Percentiles rank a stretch among this genome's conserved stretches.
Conservation (phyloP, 2,329 filamentous ascomycete genomes). For the Chaetomiaceae sp. region DNA sequence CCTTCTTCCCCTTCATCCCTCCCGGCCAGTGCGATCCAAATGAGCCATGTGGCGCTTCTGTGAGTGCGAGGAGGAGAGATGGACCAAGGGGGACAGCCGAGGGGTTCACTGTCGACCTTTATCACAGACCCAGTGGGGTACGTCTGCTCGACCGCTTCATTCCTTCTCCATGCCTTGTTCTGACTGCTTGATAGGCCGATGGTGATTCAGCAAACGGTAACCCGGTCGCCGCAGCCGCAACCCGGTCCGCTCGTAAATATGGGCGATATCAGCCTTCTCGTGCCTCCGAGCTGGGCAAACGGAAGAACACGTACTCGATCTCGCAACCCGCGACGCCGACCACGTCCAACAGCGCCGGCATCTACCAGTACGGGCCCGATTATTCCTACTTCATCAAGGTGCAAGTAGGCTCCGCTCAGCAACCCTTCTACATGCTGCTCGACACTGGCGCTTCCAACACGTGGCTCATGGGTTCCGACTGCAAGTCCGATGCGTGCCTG, state of each 20-base stretch:
- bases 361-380: conserved; percentile 62
- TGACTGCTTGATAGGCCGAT: conserved; percentile 30
- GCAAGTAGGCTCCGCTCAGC: conserved; percentile 50
- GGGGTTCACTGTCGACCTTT: conserved; percentile 39
- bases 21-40: conserved; percentile 18
- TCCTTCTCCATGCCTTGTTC: background rate
- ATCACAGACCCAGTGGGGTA: conserved; percentile 36
- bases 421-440: conserved; percentile 57
- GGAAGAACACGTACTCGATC: conserved; percentile 46
- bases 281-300: conserved; percentile 30
- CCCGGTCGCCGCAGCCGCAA: conserved; percentile 37
- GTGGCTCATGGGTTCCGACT: conserved; percentile 76
- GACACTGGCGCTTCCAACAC: conserved; percentile 68
- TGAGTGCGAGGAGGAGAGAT: conserved; percentile 12
- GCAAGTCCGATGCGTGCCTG: conserved; percentile 61
- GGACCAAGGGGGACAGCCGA: background rate
- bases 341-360: conserved; percentile 46
- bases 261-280: conserved; percentile 26
- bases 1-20: conserved; percentile 46
- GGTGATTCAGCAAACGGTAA: conserved; percentile 35
- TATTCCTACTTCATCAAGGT: conserved; percentile 62
- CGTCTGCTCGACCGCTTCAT: conserved; percentile 18
- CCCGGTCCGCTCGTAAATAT: conserved; percentile 40
- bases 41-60: conserved; percentile 12
- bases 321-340: conserved; percentile 44